Evolutionary conservation across 768 basidiomycete genomes (phyloP).

Genomic region (Xerocomus spinulosus): DNA sequence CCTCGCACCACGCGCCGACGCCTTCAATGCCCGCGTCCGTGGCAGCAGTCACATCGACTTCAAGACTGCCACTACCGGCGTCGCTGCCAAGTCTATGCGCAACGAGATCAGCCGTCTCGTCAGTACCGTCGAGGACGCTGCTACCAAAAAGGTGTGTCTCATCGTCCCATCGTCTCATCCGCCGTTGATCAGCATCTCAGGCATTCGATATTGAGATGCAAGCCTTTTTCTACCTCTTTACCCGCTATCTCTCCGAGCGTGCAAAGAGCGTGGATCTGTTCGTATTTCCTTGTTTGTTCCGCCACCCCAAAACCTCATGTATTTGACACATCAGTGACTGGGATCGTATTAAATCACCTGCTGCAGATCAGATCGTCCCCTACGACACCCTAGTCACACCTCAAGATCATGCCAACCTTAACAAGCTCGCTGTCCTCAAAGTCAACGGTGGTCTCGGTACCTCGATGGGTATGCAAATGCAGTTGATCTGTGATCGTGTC

Average conservation of each 20-base stretch:
- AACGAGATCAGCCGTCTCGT: constrained; percentile 97
- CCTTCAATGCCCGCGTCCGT: constrained; percentile 67
- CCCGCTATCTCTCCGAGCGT: constrained; percentile 70
- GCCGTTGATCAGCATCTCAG: constrained; percentile 34
- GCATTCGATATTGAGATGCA: constrained; percentile 81
- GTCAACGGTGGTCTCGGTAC: constrained; percentile 74
- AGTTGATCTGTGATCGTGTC: not conserved
- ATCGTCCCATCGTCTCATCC: constrained; percentile 3
- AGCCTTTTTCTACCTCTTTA: constrained; percentile 78
- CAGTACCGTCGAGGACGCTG: constrained; percentile 70
- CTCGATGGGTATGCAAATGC: constrained; percentile 44
- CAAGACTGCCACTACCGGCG: constrained; percentile 95
- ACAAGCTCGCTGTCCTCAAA: constrained; percentile 73
- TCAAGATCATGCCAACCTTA: constrained; percentile 45
- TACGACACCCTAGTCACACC: constrained; percentile 50
- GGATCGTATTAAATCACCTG: constrained; percentile 57
- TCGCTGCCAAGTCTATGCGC: constrained; percentile 94
- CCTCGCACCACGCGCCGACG: constrained; percentile 58
- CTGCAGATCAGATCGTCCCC: constrained; percentile 56
- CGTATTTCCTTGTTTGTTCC: constrained; percentile 27
- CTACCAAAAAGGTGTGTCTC: constrained; percentile 69
- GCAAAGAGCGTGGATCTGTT: constrained; percentile 68
- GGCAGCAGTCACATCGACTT: constrained; percentile 87
- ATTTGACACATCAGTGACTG: constrained; percentile 26
- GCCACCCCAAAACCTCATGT: not conserved